Conservation (phyloP, 2,329 filamentous ascomycete genomes). For the Botrytis galanthina region DNA sequence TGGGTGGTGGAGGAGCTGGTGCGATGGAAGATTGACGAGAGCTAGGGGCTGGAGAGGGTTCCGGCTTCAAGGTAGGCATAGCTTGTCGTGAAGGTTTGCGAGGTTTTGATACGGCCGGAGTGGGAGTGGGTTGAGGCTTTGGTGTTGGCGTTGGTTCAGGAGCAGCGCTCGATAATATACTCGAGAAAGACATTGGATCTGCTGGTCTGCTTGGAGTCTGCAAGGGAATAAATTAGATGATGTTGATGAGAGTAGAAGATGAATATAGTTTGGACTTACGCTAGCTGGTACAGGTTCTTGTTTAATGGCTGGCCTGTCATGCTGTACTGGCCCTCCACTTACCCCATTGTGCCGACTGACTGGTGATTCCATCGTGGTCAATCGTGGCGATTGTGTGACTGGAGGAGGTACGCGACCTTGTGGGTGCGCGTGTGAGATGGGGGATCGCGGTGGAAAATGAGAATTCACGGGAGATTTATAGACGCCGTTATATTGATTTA, state of each 20-base stretch:
- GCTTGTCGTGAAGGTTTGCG: conserved; percentile 34
- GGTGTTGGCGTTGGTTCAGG: conserved; percentile 58
- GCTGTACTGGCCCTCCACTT: conserved; percentile 26
- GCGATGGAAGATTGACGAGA: conserved; percentile 51
- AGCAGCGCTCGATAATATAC: conserved; percentile 81
- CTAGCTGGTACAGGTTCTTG: conserved; percentile 31
- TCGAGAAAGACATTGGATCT: conserved; percentile 94
- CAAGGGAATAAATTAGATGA: conserved; percentile 24
- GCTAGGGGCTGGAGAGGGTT: conserved; percentile 35
- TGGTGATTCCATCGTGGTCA: conserved; percentile 48
- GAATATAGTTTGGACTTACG: conserved; percentile 27
- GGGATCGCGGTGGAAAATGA: conserved; percentile 50
- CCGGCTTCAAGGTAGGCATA: conserved; percentile 25
- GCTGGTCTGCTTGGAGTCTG: conserved; percentile 72
- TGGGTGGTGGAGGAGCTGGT: conserved; percentile 43
- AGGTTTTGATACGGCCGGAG: conserved; percentile 26
- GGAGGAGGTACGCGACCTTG: conserved; percentile 31
- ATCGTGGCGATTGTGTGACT: conserved; percentile 36
- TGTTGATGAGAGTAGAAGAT: background rate
- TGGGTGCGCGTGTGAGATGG: conserved; percentile 48
- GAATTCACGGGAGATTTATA: conserved; percentile 50
- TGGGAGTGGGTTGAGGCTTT: conserved; percentile 31
- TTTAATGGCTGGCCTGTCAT: conserved; percentile 30
- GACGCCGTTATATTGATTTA: conserved; percentile 50
- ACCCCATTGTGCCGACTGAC: conserved; percentile 46